These are phyloP conservation scores for Mycena metata DNA, from an alignment of 768 basidiomycete genomes.

Conservation along the genomic window DNA sequence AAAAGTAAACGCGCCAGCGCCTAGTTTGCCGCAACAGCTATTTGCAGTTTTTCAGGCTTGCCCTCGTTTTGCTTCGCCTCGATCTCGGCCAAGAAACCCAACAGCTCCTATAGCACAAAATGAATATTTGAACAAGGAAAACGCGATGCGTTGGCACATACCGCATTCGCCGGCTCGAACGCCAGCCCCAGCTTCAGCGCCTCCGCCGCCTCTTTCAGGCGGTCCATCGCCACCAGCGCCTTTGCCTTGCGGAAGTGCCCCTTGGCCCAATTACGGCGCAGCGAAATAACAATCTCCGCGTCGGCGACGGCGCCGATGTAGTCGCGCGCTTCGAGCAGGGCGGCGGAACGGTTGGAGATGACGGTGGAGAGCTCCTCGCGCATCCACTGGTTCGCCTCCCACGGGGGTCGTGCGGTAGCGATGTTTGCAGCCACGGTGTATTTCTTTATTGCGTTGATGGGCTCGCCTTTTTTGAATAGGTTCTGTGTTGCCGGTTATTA, in stretches of 20 bases:
- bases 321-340: conserved; percentile 83
- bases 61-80: conserved; percentile 24
- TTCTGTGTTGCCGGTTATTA: conserved; percentile 57
- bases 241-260: conserved; percentile 96
- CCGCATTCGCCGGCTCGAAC: conserved; percentile 75
- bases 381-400: conserved; percentile 87
- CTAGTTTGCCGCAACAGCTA: conserved; percentile 24
- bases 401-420: conserved; percentile 86
- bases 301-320: conserved; percentile 85
- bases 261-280: conserved; percentile 93
- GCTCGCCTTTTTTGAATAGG: conserved; percentile 82
- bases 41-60: conserved; percentile 15
- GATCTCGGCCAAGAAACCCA: conserved; percentile 31
- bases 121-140: background rate
- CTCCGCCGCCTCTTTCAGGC: conserved; percentile 82
- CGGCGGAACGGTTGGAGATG: conserved; percentile 92
- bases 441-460: conserved; percentile 77
- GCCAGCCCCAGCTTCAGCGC: conserved; percentile 86
- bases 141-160: conserved; percentile 40
- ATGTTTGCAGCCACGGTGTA: conserved; percentile 86
- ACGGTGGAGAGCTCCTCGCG: conserved; percentile 93
- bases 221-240: conserved; percentile 81
- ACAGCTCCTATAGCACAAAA: conserved; percentile 27
- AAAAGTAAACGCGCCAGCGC: background rate
- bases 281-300: conserved; percentile 88